Evolutionary conservation across 768 basidiomycete species (phyloP).

Genomic region (Leccinum longicurvipes): DNA sequence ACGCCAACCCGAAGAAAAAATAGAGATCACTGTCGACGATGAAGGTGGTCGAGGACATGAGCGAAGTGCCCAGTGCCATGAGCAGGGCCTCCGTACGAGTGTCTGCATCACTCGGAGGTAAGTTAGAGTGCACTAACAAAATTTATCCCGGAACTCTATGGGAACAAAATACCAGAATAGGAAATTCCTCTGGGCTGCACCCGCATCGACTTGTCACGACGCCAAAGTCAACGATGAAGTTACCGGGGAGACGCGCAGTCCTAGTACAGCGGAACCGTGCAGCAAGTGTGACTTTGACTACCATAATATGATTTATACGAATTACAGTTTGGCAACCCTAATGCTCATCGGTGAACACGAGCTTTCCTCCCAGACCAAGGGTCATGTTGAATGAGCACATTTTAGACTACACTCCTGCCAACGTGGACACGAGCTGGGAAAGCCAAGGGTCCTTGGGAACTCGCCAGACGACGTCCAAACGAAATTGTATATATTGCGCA

Average conservation of each 20-base stretch:
- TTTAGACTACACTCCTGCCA: not conserved
- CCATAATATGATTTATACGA: too few species aligned
- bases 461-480: not conserved
- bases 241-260: too few species aligned
- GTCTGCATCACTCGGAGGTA: conserved; percentile 20
- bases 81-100: conserved; percentile 23
- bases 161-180: conserved; percentile 6
- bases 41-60: conserved; percentile 12
- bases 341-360: too few species aligned
- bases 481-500: not conserved
- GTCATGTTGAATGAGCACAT: not conserved
- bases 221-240: too few species aligned
- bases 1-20: conserved; percentile 25
- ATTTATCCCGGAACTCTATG: not conserved
- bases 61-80: conserved; percentile 26
- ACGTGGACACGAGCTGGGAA: not conserved
- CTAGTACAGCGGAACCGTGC: too few species aligned
- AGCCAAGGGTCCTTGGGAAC: not conserved
- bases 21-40: not conserved
- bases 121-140: not conserved
- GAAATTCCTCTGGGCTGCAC: too few species aligned
- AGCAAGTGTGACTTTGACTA: too few species aligned
- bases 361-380: not conserved
- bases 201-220: too few species aligned
- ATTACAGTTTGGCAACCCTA: too few species aligned